Evolutionary conservation across 2,329 filamentous ascomycete genomes (phyloP), one percentile per base, ranked within the genome.

Genomic region (Neonectria coccinea): DNA sequence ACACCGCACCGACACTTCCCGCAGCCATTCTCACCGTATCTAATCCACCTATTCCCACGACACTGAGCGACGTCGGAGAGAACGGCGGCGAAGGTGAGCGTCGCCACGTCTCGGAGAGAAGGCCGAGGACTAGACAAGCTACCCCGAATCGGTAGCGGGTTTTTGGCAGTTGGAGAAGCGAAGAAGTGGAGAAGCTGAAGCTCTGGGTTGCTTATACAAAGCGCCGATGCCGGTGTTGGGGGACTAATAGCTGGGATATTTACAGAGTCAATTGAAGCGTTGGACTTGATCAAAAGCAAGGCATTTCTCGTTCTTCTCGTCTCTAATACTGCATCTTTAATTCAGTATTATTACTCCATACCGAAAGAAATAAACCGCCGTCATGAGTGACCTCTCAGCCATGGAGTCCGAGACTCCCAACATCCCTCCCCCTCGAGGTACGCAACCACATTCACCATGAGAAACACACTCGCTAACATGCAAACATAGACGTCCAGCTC

Each of bases 381-480:
- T 63, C 59, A 73, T 73, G 71, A 73, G 71, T 57, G 71, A 73
- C 42, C 71, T 73, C 36, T 65, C 69, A 54, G 71, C 71, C 52
- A 73, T 73, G 70, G 70, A 74, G 71, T 74, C 70, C 0, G 68
- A 69, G 54, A 66, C 71, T 69, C 67, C 67, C 62, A 73, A 69
- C 29, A 71, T 73, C 12, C 71, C 71, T 45, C 53, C 70, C n/a
- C 71, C 71, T 5, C 55, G 66, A 67, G 67, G 71, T 74, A 42
- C 14, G 11, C 6, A 39, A 33, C 11, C 3, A 12, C 31, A 5
- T 50, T 16, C 10, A 20, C 10, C 10, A 42, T 11, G 31, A 33
- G 31, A 33, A 33, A 33, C 10, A 33, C 20, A 7, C 22, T 33
- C 59, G 47, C 68, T 55, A 62, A 33, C 2, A 1, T 2, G 1